Evolutionary conservation across 2,329 filamentous ascomycete species (phyloP).

Genomic region (Aschersonia sp.): DNA sequence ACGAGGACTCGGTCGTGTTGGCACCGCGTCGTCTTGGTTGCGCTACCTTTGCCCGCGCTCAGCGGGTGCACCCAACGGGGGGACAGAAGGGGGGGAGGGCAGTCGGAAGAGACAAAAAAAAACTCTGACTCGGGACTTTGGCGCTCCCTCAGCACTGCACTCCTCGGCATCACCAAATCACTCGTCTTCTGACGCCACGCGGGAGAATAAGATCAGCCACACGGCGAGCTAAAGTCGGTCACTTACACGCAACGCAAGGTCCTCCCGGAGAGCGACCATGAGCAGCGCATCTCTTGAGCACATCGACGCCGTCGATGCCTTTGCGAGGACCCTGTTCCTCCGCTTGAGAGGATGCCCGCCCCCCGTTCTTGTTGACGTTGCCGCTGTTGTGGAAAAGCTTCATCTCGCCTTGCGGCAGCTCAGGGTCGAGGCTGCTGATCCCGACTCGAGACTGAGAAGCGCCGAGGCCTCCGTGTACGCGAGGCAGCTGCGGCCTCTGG

Average conservation of each 20-base stretch:
- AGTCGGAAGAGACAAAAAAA: too few relatives aligned
- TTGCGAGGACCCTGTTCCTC: constrained; percentile 39
- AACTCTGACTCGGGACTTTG: too few relatives aligned
- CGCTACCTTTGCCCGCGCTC: too few relatives aligned
- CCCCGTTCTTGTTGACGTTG: constrained; percentile 33
- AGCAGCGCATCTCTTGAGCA: constrained; percentile 21
- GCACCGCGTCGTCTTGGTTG: background rate
- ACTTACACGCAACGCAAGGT: too few relatives aligned
- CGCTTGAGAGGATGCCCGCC: constrained; percentile 30
- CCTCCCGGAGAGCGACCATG: constrained; percentile 11
- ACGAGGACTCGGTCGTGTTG: background rate
- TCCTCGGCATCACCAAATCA: too few relatives aligned
- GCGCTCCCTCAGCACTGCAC: too few relatives aligned
- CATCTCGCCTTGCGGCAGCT: constrained; percentile 43
- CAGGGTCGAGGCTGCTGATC: constrained; percentile 40
- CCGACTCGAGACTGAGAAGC: constrained; percentile 37
- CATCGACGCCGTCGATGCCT: constrained; percentile 40
- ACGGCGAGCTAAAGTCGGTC: too few relatives aligned
- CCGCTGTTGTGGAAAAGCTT: constrained; percentile 34
- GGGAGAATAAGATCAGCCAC: too few relatives aligned
- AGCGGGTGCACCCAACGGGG: too few relatives aligned
- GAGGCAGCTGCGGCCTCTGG: constrained; percentile 33
- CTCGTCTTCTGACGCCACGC: too few relatives aligned
- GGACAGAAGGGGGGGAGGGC: too few relatives aligned
- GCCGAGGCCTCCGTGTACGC: constrained; percentile 26